phyloP scores from a whole-genome alignment of 177 flowering plant species.

The Vitis hybrid region DNA sequence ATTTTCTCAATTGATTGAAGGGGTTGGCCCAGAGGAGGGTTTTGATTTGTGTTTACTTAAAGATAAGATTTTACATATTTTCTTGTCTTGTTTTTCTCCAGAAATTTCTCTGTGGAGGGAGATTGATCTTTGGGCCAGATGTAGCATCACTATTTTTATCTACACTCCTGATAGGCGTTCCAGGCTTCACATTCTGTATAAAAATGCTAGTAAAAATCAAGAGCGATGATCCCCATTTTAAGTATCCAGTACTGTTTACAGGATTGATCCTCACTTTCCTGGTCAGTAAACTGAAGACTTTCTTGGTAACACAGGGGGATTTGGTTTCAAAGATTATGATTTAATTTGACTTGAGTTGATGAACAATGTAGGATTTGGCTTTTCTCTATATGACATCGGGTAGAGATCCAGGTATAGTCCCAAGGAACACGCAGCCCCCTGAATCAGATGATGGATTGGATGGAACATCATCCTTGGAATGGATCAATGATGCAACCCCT shows the following conservation, averaged over 20 bases:
- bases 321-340: not conserved
- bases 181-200: conserved; percentile 69
- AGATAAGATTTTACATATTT: not conserved
- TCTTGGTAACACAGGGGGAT: not conserved
- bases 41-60: not conserved
- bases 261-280: conserved; percentile 30
- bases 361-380: conserved; percentile 55
- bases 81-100: conserved; percentile 20
- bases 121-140: conserved; percentile 83
- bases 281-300: conserved; percentile 18
- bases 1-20: too few relatives aligned
- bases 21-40: too few relatives aligned
- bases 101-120: conserved; percentile 75
- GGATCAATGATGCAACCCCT: conserved; percentile 54
- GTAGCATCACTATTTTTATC: conserved; percentile 63
- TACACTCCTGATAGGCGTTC: conserved; percentile 59
- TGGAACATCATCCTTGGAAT: conserved; percentile 60
- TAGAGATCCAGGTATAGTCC: conserved; percentile 91
- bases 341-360: not conserved
- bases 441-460: conserved; percentile 47
- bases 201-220: conserved; percentile 34
- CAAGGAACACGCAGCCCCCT: conserved; percentile 62
- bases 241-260: conserved; percentile 19
- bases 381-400: conserved; percentile 81
- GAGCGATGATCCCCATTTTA: conserved; percentile 23